A percentile compares a stretch with the other conserved stretches of the same genome.
phyloP scores from a whole-genome alignment of 352 stramenopile genomes.

The Hyaloperonospora arabidopsidis region DNA sequence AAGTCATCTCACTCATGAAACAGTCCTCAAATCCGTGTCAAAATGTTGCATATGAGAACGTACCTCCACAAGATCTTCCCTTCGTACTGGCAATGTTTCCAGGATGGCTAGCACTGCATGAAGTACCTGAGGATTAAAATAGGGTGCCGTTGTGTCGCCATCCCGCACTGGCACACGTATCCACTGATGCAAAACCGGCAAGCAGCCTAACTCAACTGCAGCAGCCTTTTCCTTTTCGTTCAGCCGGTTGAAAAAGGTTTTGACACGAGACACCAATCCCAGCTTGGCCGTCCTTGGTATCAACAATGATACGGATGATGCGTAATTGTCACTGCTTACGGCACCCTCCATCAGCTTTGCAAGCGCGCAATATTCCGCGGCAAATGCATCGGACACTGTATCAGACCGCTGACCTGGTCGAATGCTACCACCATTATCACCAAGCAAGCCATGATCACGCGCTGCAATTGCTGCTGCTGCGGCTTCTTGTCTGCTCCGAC shows the following conservation, averaged over 20 bases:
- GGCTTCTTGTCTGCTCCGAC: slow-evolving; percentile 39
- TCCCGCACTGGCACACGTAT: slow-evolving; percentile 26
- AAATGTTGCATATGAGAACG: slow-evolving; percentile 9
- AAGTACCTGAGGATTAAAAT: slow-evolving; percentile 58
- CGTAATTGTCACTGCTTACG: slow-evolving; percentile 64
- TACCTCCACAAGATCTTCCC: slow-evolving; percentile 56
- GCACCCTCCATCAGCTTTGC: slow-evolving; percentile 63
- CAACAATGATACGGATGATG: slow-evolving; percentile 57
- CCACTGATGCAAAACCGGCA: slow-evolving; percentile 56
- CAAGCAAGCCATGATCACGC: slow-evolving; percentile 8
- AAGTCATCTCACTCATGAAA: not conserved
- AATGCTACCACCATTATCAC: slow-evolving; percentile 5
- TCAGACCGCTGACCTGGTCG: slow-evolving; percentile 15
- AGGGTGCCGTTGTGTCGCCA: slow-evolving; percentile 1
- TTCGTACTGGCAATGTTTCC: slow-evolving; percentile 49
- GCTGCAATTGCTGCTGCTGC: slow-evolving; percentile 22
- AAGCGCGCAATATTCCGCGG: slow-evolving; percentile 48
- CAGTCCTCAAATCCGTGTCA: not conserved
- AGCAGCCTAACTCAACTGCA: slow-evolving; percentile 52
- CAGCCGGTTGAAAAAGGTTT: slow-evolving; percentile 59
- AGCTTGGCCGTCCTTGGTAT: slow-evolving; percentile 76
- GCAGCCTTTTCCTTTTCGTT: slow-evolving; percentile 43
- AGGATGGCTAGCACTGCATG: slow-evolving; percentile 47
- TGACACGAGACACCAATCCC: slow-evolving; percentile 58
- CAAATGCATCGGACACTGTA: slow-evolving; percentile 37